phyloP scores from a whole-genome alignment of 352 stramenopile genomes.

The Globisporangium emineosum region DNA sequence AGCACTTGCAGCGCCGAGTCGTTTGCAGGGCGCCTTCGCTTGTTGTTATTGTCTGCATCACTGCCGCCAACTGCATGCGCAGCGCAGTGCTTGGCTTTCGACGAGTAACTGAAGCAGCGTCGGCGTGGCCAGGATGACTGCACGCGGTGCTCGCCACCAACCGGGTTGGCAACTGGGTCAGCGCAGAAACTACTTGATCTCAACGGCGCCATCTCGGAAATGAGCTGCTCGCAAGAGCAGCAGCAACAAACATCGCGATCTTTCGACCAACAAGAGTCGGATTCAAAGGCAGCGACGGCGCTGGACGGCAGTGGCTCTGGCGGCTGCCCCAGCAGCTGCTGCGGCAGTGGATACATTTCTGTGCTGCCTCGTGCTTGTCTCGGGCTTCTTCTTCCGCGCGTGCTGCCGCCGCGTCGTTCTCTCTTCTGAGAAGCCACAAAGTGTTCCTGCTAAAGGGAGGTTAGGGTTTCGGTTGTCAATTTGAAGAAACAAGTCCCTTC shows the following conservation, averaged over 20 bases:
- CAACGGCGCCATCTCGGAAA: constrained; percentile 6
- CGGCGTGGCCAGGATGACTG: neutral
- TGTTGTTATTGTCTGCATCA: neutral
- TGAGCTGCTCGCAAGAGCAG: neutral
- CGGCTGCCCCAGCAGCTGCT: neutral
- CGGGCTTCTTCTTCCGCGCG: neutral
- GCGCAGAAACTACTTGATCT: constrained; percentile 1
- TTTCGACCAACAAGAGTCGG: neutral
- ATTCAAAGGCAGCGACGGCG: neutral
- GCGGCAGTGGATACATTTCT: neutral
- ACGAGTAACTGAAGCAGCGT: neutral
- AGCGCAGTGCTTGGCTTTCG: neutral
- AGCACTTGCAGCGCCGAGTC: constrained; percentile 2
- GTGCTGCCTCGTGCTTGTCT: neutral
- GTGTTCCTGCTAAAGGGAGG: neutral
- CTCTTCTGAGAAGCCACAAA: neutral
- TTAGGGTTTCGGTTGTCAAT: neutral
- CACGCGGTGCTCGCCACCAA: no score
- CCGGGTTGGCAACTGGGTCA: neutral
- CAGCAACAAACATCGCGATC: neutral
- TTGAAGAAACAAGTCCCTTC: neutral
- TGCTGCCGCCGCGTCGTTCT: no score
- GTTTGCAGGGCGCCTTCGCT: neutral
- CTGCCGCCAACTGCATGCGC: neutral
- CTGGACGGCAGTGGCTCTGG: no score